A percentile compares a stretch with the other conserved stretches of the same genome.
These are phyloP conservation scores for Trichosanthes truncata DNA, from an alignment of 306 rosid genomes.

Conservation along the genomic window DNA sequence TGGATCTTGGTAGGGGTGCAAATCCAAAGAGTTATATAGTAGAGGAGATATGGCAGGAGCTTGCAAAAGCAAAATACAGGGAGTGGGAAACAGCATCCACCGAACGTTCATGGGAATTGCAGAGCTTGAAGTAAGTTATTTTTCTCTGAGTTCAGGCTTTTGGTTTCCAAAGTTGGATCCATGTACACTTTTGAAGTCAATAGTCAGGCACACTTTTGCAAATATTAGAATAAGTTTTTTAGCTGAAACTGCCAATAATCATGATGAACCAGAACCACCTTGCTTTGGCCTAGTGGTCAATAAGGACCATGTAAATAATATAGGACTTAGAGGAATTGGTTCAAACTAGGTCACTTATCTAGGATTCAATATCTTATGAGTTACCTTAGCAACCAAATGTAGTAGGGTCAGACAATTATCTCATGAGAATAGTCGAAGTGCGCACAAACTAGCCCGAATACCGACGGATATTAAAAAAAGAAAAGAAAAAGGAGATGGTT, in stretches of 20 bases:
- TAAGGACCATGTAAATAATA: too few relatives aligned
- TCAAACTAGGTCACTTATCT: too few relatives aligned
- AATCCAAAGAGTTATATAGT: constrained; percentile 66
- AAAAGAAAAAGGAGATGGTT: not conserved
- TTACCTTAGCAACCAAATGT: not conserved
- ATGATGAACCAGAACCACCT: too few relatives aligned
- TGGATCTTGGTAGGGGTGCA: constrained; percentile 94
- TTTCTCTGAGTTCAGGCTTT: constrained; percentile 4
- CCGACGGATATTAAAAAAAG: too few relatives aligned
- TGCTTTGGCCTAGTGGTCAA: too few relatives aligned
- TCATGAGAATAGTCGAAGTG: not conserved
- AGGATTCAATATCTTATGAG: not conserved
- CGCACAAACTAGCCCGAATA: too few relatives aligned
- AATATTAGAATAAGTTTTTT: not conserved
- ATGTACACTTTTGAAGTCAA: not conserved
- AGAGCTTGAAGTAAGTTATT: constrained; percentile 42
- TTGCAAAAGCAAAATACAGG: constrained; percentile 69
- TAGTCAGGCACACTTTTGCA: not conserved
- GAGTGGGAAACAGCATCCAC: constrained; percentile 77
- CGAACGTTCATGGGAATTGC: constrained; percentile 67
- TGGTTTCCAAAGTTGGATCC: not conserved
- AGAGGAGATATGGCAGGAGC: constrained; percentile 92
- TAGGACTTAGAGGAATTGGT: too few relatives aligned
- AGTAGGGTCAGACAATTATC: too few relatives aligned
- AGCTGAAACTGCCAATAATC: not conserved